Percentiles rank a stretch among this genome's conserved stretches.
Evolutionary conservation across 106 monocot genomes (phyloP).

Genomic region (Cymbidium sinense): DNA sequence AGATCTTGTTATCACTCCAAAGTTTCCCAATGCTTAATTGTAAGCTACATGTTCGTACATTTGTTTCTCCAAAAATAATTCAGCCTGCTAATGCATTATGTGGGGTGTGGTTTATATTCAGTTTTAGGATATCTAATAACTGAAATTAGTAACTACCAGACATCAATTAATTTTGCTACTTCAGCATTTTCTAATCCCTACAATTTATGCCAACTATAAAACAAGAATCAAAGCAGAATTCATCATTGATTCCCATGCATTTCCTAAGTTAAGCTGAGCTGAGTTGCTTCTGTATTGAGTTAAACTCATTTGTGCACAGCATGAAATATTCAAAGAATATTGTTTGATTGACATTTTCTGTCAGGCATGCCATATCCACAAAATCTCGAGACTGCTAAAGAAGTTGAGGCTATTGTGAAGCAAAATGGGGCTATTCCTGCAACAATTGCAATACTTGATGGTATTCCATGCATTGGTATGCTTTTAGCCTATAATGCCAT

Average conservation of each 20-base stretch:
- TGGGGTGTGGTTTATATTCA: background rate
- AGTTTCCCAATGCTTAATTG: too few relatives aligned
- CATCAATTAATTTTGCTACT: background rate
- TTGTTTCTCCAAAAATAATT: background rate
- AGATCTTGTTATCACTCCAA: too few relatives aligned
- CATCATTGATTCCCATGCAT: background rate
- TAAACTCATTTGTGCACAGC: background rate
- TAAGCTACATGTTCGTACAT: background rate
- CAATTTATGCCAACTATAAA: background rate
- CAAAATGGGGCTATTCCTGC: conserved; percentile 87
- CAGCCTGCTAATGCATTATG: background rate
- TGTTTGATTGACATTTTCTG: background rate
- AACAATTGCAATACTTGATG: conserved; percentile 92
- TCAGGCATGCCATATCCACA: conserved; percentile 94
- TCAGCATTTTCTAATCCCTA: background rate
- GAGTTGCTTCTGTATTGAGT: background rate
- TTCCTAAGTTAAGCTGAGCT: background rate
- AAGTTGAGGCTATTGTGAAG: conserved; percentile 73
- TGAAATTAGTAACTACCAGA: background rate
- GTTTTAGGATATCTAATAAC: background rate
- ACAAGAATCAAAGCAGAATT: background rate
- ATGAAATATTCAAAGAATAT: background rate
- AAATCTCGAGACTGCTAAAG: conserved; percentile 82
- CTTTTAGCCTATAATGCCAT: background rate
- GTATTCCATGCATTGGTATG: conserved; percentile 74